phyloP scores from a whole-genome alignment of 768 basidiomycete species.

The Tulasnella sp. region DNA sequence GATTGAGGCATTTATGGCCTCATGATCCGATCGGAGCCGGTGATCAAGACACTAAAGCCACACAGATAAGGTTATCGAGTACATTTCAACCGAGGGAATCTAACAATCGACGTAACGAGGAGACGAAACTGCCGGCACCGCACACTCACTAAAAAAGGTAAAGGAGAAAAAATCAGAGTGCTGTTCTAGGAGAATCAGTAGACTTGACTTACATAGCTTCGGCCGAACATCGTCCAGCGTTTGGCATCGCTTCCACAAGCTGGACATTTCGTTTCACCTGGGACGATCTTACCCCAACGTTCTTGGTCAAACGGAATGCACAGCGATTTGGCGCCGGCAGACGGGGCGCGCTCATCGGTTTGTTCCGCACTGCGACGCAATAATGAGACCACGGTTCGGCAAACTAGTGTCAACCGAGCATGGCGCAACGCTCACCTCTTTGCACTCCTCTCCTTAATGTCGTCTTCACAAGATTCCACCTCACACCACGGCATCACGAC shows the following conservation, averaged over 20 bases:
- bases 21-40: no score
- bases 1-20: no score
- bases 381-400: not conserved
- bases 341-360: constrained; percentile 92
- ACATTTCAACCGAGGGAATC: no score
- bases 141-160: not conserved
- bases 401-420: not conserved
- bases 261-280: constrained; percentile 86
- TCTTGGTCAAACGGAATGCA: constrained; percentile 95
- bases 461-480: constrained; percentile 88
- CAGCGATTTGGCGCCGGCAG: constrained; percentile 95
- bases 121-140: not conserved
- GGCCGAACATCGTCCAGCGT: constrained; percentile 96
- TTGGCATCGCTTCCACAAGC: constrained; percentile 88
- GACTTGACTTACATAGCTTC: constrained; percentile 57
- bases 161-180: not conserved
- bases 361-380: constrained; percentile 66
- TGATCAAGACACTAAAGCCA: no score
- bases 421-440: constrained; percentile 36
- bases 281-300: constrained; percentile 76
- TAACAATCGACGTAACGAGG: no score
- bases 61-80: no score
- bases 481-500: constrained; percentile 97
- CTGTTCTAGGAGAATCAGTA: not conserved
- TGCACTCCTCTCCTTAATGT: constrained; percentile 94